Base-by-base conservation (phyloP, 495 filamentous ascomycete genomes). In the Xylaria flabelliformis region DNA sequence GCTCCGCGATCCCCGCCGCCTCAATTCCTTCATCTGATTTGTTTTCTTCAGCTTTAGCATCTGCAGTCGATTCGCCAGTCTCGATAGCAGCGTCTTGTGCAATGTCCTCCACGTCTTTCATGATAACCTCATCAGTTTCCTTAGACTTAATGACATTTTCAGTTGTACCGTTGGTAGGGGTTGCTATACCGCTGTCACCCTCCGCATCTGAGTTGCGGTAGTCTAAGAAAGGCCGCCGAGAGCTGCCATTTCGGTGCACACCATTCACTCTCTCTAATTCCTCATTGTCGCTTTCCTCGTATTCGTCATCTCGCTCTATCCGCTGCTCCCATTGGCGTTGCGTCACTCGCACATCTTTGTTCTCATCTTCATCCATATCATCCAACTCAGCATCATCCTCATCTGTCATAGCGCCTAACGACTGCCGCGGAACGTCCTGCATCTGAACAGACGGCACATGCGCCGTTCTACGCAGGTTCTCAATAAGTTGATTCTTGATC, bases 371-470 rank as follows among this genome's bases (percentile, higher is more conserved):
- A 67, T 98, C 95, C 2, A 92, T 77, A 76, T 98, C 94, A 73
- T 97, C 94, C 29, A 96, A 84, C 73, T 91, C 89, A n/a, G 92
- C 96, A 58, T 97, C 95, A 36, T 92, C 90, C 55, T 97, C 95
- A 67, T 97, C 94, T 17, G 89, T 85, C 73, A 88, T 85, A 76
- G 92, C 90, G 39, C 89, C 85, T 15, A 92, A 76, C 1, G 91
- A 87, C 29, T 91, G 88, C 12, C 93, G 92, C 2, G 97, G 96
- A n/a, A 97, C 92, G 76, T 97, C 94, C 9, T 92, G 91, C 90
- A 97, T 94, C 79, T 98, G 96, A 17, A 98, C 96, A 0, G 94
- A 97, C 0, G 97, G 96, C 0, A 92, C 94, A 75, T 94, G 92
- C 2, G 91, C 90, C 0, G 95, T 98, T 62, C 92, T 92, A 75